A percentile compares a stretch with the other conserved stretches of the same genome.
phyloP scores from a whole-genome alignment of 2,329 filamentous ascomycete genomes.

The Botrytis elliptica region DNA sequence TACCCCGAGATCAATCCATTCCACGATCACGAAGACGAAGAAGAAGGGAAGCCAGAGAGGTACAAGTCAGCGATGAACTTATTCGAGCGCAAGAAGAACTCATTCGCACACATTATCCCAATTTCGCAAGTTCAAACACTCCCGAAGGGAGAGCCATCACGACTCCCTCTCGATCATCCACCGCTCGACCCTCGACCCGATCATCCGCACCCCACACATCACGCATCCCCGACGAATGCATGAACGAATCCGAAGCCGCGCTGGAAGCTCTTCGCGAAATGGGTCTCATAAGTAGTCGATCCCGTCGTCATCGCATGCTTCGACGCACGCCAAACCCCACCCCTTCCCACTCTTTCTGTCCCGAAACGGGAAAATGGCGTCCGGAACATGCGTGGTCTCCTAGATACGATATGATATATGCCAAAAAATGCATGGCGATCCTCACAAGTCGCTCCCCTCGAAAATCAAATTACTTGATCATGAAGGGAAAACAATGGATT shows the following conservation, averaged over 20 bases:
- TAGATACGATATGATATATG: slow-evolving; percentile 58
- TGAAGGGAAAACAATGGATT: slow-evolving; percentile 56
- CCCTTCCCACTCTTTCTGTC: slow-evolving; percentile 29
- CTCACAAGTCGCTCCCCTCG: slow-evolving; percentile 56
- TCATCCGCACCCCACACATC: background rate
- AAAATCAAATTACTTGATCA: slow-evolving; percentile 58
- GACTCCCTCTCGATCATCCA: background rate
- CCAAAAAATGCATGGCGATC: slow-evolving; percentile 59
- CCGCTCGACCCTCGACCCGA: background rate
- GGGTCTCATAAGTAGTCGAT: slow-evolving; percentile 1
- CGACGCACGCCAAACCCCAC: slow-evolving; percentile 9
- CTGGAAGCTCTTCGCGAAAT: slow-evolving; percentile 8
- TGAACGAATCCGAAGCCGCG: background rate
- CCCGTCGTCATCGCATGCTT: background rate
- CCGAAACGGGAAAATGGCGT: slow-evolving; percentile 51
- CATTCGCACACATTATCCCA: slow-evolving; percentile 30
- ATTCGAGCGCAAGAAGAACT: slow-evolving; percentile 33
- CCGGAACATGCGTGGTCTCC: slow-evolving; percentile 55
- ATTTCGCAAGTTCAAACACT: slow-evolving; percentile 17
- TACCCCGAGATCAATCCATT: slow-evolving; percentile 61
- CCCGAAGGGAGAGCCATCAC: background rate
- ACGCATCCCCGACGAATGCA: background rate
- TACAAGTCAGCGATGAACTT: slow-evolving; percentile 17
- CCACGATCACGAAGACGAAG: slow-evolving; percentile 42
- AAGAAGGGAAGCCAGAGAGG: slow-evolving; percentile 27